Evolutionary conservation across 2,329 filamentous ascomycete genomes (phyloP), one percentile per base, ranked within the genome.

Genomic region (Elsinoe ampelina): DNA sequence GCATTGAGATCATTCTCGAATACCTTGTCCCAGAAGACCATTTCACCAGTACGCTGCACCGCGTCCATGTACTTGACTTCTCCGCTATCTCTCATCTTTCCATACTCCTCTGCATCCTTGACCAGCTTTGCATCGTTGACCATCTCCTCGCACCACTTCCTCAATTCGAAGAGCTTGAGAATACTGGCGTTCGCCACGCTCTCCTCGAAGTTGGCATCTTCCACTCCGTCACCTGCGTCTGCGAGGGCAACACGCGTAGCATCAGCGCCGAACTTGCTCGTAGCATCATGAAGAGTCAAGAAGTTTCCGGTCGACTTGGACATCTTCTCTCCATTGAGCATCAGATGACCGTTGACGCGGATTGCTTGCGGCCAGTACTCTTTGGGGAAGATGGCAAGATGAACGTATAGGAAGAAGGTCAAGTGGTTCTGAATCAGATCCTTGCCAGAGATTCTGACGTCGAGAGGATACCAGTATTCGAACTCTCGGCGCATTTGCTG

Each of bases 321-420:
- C 93, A 98, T 98, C 81, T 98, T 98, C 70, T 95, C 89, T 51
- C 92, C 92, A 70, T 98, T 98, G 62, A 98, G 79, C 71, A 95
- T 83, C 66, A 97, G 75, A 73, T 97, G 92, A 1, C 93, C 93
- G 68, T 98, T 98, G 61, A 87, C 85, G 62, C 93, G 86, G 63
- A 97, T 80, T 61, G 84, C 84, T 54, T 80, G 81, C 10, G 93
- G 93, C 90, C 92, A 96, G 77, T 90, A 95, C 70, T 92, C 82
- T 58, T 82, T 81, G 11, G 84, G 82, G 79, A 96, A 97, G 42
- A 98, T 80, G 10, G 93, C 93, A 62, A 93, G 72, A 71, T 97
- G 93, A 63, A 92, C 86, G 75, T 97, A 97, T 56, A 97, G 80
- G 80, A 87, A 93, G 78, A 97, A 96, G 11, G 90, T 96, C 66